Evolutionary conservation across 2,329 filamentous ascomycete genomes (phyloP).

Genomic region (Uncinocarpus reesii): DNA sequence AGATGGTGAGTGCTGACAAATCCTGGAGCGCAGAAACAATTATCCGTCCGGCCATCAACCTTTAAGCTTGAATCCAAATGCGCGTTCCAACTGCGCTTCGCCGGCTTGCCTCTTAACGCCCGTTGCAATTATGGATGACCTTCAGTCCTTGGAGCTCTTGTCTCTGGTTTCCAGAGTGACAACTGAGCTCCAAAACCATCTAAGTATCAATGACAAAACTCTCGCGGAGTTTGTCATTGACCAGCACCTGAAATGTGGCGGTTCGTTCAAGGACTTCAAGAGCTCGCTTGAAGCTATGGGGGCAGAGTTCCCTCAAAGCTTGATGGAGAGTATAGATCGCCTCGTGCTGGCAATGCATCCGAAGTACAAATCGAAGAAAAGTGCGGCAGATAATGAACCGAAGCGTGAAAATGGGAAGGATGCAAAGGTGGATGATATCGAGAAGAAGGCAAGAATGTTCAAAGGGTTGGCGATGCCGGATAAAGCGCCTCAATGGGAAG

Average conservation of each 20-base stretch:
- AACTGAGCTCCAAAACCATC: conserved; percentile 85
- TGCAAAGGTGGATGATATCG: conserved; percentile 37
- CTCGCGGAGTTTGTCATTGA: conserved; percentile 94
- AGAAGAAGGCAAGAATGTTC: conserved; percentile 79
- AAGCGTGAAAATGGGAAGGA: conserved; percentile 36
- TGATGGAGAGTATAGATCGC: conserved; percentile 85
- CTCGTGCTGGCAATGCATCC: conserved; percentile 84
- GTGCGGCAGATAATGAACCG: conserved; percentile 25
- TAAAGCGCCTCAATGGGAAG: conserved; percentile 49
- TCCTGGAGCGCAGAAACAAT: conserved; percentile 32
- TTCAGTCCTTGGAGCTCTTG: conserved; percentile 81
- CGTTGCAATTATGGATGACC: conserved; percentile 63
- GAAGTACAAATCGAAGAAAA: conserved; percentile 57
- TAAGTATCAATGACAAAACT: conserved; percentile 86
- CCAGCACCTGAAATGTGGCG: conserved; percentile 64
- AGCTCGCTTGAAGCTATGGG: conserved; percentile 62
- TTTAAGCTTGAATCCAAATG: no score
- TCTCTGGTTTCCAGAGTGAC: conserved; percentile 92
- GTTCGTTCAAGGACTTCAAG: conserved; percentile 61
- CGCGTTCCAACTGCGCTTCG: no score
- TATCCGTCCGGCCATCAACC: conserved; percentile 25
- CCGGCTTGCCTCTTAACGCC: not conserved
- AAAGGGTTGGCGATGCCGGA: conserved; percentile 82
- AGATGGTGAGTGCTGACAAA: no score
- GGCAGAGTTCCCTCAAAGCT: conserved; percentile 71